These are phyloP conservation scores for Salvia hispanica DNA, from an alignment of 257 asterid species.

Conservation along the genomic window DNA sequence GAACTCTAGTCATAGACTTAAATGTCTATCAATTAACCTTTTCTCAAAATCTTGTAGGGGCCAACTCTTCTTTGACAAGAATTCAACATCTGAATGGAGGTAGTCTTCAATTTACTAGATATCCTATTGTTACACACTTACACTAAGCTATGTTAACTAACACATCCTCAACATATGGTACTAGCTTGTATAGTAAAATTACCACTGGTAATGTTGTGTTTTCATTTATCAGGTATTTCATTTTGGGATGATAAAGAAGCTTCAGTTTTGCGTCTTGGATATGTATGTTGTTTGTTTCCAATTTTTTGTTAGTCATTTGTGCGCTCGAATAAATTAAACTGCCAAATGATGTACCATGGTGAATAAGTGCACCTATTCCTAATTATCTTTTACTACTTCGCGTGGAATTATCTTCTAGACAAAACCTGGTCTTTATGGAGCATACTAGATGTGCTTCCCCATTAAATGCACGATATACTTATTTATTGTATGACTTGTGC, in stretches of 20 bases:
- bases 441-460: constrained; percentile 19
- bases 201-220: not conserved
- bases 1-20: constrained; percentile 6
- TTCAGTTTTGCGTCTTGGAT: constrained; percentile 66
- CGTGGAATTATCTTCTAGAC: constrained; percentile 3
- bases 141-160: not conserved
- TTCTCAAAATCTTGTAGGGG: constrained; percentile 40
- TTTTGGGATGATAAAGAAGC: constrained; percentile 80
- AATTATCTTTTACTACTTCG: not conserved
- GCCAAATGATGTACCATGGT: constrained; percentile 14
- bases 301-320: constrained; percentile 20
- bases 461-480: not conserved
- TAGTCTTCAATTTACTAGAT: constrained; percentile 30
- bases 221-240: constrained; percentile 55
- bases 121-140: constrained; percentile 21
- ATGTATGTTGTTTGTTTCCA: constrained; percentile 51
- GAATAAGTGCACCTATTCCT: not conserved
- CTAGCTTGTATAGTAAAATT: constrained; percentile 10
- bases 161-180: not conserved
- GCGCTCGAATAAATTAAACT: constrained; percentile 9
- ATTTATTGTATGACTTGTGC: not conserved
- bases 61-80: constrained; percentile 52
- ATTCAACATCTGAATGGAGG: constrained; percentile 41
- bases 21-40: not conserved
- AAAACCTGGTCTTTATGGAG: constrained; percentile 4